phyloP scores from a whole-genome alignment of 148 eudicot species.

The Nepenthes gracilis region DNA sequence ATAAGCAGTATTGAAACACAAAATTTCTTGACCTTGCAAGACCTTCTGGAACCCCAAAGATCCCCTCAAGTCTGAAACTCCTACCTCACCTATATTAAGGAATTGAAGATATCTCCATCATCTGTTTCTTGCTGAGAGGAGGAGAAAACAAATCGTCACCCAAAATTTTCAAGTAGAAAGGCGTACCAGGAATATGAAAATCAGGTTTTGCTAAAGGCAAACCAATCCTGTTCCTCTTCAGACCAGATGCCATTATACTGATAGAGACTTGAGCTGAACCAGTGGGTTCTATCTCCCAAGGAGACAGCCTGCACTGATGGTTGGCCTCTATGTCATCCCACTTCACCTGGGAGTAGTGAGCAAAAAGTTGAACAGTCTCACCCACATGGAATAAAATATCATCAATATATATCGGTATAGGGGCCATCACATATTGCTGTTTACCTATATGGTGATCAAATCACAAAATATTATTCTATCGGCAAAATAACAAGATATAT shows the following conservation, averaged over 20 bases:
- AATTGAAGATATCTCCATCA: too few species aligned
- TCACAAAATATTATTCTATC: too few species aligned
- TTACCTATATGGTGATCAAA: too few species aligned
- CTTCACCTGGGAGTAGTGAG: constrained; percentile 41
- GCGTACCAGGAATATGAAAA: constrained; percentile 43
- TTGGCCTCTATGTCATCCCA: constrained; percentile 72
- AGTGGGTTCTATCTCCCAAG: constrained; percentile 79
- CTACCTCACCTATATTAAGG: constrained; percentile 43
- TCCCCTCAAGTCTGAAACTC: constrained; percentile 69
- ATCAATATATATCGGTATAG: too few species aligned
- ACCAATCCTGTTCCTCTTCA: constrained; percentile 61
- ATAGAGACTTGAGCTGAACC: constrained; percentile 53
- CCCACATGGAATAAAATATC: too few species aligned
- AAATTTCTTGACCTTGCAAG: constrained; percentile 99
- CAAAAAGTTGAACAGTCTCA: too few species aligned
- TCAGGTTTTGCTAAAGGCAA: constrained; percentile 45
- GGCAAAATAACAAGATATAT: too few species aligned
- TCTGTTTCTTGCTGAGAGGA: too few species aligned
- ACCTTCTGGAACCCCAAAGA: constrained; percentile 78
- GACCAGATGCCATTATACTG: constrained; percentile 33
- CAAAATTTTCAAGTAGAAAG: not conserved
- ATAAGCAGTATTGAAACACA: constrained; percentile 33
- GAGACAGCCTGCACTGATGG: constrained; percentile 71
- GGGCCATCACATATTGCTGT: too few species aligned
- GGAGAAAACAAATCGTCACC: not conserved